Conservation (phyloP, 1,139 yeast species). For the Taiozyma sp. region DNA sequence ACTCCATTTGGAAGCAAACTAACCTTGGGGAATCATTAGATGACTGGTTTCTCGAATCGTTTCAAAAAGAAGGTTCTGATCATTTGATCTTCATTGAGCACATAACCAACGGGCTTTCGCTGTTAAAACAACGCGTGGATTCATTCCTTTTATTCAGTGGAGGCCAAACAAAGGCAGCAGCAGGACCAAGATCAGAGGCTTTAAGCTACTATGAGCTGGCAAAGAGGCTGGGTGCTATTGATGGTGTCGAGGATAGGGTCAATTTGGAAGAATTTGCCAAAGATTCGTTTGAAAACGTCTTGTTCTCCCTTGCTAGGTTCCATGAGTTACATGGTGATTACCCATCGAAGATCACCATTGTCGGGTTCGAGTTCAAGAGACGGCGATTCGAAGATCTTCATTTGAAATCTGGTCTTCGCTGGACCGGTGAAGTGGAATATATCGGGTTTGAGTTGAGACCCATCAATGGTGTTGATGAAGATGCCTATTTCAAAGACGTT, state of each 20-base stretch:
- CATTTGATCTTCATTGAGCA: conserved; percentile 67
- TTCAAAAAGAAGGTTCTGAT: conserved; percentile 67
- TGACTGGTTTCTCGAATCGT: conserved; percentile 64
- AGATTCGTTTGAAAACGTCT: conserved; percentile 76
- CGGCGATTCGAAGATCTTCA: conserved; percentile 55
- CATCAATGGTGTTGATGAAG: conserved; percentile 31
- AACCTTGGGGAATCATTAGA: conserved; percentile 31
- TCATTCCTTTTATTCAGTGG: conserved; percentile 51
- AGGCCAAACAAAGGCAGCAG: conserved; percentile 57
- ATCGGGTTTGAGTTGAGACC: conserved; percentile 64
- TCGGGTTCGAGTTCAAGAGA: conserved; percentile 74
- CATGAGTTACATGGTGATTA: conserved; percentile 41
- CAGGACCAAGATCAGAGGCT: conserved; percentile 58
- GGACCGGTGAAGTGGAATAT: conserved; percentile 39
- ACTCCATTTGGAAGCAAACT: conserved; percentile 51
- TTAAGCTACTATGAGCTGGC: conserved; percentile 42
- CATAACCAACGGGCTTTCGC: conserved; percentile 33
- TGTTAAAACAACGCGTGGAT: conserved; percentile 27
- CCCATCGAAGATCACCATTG: conserved; percentile 51
- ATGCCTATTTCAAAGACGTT: conserved; percentile 36
- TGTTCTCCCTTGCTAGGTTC: conserved; percentile 58
- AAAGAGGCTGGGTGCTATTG: conserved; percentile 15
- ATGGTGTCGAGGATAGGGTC: conserved; percentile 16
- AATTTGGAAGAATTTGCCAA: conserved; percentile 64
- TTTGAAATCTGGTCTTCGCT: conserved; percentile 40